phyloP scores from a whole-genome alignment of 2,329 filamentous ascomycete genomes.

The Aspergillus melleus region DNA sequence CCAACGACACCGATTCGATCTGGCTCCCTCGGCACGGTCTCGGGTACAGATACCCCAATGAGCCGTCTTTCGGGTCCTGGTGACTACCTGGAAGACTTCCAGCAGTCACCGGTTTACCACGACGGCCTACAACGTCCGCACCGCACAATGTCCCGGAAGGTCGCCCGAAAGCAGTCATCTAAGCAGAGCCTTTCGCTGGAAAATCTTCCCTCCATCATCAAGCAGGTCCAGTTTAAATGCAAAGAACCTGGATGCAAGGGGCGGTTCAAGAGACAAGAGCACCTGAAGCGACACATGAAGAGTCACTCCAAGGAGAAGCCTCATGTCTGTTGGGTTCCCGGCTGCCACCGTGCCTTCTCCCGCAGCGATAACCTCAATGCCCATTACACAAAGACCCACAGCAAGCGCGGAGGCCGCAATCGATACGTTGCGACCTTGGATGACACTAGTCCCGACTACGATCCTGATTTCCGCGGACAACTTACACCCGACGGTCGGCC shows the following conservation, averaged over 20 bases:
- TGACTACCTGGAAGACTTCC: slow-evolving; percentile 39
- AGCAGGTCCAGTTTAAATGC: slow-evolving; percentile 45
- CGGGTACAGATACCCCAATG: slow-evolving; percentile 36
- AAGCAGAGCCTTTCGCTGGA: slow-evolving; percentile 39
- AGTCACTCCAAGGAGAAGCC: slow-evolving; percentile 48
- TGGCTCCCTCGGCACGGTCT: slow-evolving; percentile 35
- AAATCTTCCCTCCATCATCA: slow-evolving; percentile 40
- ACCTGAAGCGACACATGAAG: slow-evolving; percentile 51
- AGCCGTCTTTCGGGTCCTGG: slow-evolving; percentile 35
- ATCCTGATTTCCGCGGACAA: slow-evolving; percentile 45
- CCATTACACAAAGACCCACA: slow-evolving; percentile 49
- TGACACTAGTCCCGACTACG: slow-evolving; percentile 43
- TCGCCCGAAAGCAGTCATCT: slow-evolving; percentile 28
- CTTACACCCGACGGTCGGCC: slow-evolving; percentile 45
- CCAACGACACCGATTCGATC: slow-evolving; percentile 39
- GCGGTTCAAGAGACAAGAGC: slow-evolving; percentile 51
- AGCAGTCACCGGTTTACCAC: slow-evolving; percentile 34
- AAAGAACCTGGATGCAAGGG: slow-evolving; percentile 45
- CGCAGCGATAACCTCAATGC: slow-evolving; percentile 49
- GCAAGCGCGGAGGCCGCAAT: slow-evolving; percentile 47
- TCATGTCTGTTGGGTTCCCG: slow-evolving; percentile 46
- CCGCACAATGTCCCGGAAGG: slow-evolving; percentile 35
- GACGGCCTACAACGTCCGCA: slow-evolving; percentile 32
- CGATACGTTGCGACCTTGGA: slow-evolving; percentile 49
- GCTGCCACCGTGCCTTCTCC: slow-evolving; percentile 43